Evolutionary conservation across 176 grass and related monocot species (phyloP).

Genomic region (Miscanthus lutarioriparius): DNA sequence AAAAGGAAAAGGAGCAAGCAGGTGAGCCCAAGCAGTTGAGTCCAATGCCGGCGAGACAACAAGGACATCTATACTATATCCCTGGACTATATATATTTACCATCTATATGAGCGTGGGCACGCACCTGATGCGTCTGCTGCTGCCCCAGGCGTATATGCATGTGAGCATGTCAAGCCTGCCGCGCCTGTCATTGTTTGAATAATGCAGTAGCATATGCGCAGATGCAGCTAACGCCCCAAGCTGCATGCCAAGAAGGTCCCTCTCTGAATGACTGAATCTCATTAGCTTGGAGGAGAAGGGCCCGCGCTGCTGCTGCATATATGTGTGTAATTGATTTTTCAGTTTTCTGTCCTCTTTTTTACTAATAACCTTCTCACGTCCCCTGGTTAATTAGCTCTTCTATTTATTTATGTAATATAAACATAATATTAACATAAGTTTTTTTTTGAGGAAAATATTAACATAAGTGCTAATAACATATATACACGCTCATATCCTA

Average conservation of each 20-base stretch:
- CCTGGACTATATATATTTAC: not conserved
- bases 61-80: constrained; percentile 21
- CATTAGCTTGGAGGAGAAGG: not conserved
- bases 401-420: too few relatives aligned
- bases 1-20: constrained; percentile 16
- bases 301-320: not conserved
- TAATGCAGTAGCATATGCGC: not conserved
- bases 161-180: not conserved
- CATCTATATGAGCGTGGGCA: not conserved
- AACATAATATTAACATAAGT: too few relatives aligned
- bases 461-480: too few relatives aligned
- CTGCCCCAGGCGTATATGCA: not conserved
- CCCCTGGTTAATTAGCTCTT: too few relatives aligned
- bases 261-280: not conserved
- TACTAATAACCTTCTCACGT: not conserved
- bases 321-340: not conserved
- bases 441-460: too few relatives aligned
- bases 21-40: constrained; percentile 32
- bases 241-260: not conserved
- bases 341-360: not conserved
- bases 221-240: not conserved
- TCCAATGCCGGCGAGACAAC: constrained; percentile 32
- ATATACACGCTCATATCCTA: too few relatives aligned
- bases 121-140: not conserved
- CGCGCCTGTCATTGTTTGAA: not conserved